Evolutionary conservation across 1,139 yeast genomes (phyloP).

Genomic region (Lodderomyces pseudojiufengensis): DNA sequence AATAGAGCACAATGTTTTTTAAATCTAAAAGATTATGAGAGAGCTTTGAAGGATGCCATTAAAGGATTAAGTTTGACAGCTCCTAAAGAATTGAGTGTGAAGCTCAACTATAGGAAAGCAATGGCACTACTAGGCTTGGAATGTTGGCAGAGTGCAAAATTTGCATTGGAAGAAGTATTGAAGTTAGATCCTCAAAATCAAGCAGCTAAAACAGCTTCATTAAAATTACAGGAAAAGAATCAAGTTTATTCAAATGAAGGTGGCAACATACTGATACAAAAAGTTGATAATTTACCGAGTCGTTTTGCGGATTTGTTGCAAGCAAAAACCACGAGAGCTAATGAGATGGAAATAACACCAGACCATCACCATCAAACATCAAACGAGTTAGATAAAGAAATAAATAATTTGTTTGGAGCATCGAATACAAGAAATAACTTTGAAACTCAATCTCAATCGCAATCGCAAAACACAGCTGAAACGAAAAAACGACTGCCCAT

Average conservation of each 20-base stretch:
- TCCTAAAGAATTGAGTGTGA: slow-evolving; percentile 33
- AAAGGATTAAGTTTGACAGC: slow-evolving; percentile 47
- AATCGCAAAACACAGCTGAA: neutral
- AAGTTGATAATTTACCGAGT: slow-evolving; percentile 45
- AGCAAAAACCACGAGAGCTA: too few species aligned
- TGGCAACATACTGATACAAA: slow-evolving; percentile 34
- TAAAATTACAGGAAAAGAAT: slow-evolving; percentile 11
- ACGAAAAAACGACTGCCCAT: slow-evolving; percentile 19
- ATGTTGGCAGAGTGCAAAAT: slow-evolving; percentile 28
- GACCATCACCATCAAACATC: slow-evolving; percentile 1
- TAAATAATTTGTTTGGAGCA: slow-evolving; percentile 13
- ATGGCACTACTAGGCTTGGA: slow-evolving; percentile 39
- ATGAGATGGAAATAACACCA: neutral
- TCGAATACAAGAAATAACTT: neutral
- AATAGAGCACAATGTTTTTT: slow-evolving; percentile 76
- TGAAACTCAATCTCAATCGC: neutral
- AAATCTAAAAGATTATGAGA: slow-evolving; percentile 49
- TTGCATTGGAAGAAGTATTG: slow-evolving; percentile 40
- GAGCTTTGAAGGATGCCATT: slow-evolving; percentile 61
- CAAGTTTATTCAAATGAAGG: slow-evolving; percentile 8
- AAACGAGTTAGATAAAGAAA: slow-evolving; percentile 12
- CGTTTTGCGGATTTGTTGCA: slow-evolving; percentile 21
- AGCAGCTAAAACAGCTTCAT: slow-evolving; percentile 29
- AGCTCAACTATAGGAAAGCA: slow-evolving; percentile 59
- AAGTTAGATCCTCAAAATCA: slow-evolving; percentile 42